Conservation (phyloP, 2,329 filamentous ascomycete genomes). For the Aspergillus eucalypticola region DNA sequence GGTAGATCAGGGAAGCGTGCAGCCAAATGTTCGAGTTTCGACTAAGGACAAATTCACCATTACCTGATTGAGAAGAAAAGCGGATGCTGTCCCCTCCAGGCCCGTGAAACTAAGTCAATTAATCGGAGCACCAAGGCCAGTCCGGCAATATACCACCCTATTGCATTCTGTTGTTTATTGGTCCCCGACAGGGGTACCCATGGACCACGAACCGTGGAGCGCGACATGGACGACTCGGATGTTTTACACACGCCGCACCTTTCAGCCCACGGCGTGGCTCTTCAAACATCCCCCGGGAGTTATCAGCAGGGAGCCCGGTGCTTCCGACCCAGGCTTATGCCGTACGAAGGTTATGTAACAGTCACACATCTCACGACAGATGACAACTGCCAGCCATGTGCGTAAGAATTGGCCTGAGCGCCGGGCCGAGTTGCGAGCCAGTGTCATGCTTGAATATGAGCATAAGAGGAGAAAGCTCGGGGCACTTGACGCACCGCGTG, state of each 20-base stretch:
- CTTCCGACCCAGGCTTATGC: background rate
- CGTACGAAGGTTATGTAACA: background rate
- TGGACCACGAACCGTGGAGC: conserved; percentile 1
- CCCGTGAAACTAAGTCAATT: background rate
- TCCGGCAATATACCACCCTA: background rate
- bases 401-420: conserved; percentile 14
- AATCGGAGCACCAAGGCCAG: background rate
- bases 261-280: background rate
- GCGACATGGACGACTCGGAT: background rate
- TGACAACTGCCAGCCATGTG: background rate
- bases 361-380: background rate
- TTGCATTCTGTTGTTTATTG: background rate
- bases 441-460: background rate
- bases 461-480: conserved; percentile 13
- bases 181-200: background rate
- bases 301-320: background rate
- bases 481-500: conserved; percentile 17
- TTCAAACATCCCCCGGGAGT: background rate
- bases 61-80: conserved; percentile 7
- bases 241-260: background rate
- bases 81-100: background rate
- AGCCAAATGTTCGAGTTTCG: conserved; percentile 18
- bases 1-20: conserved; percentile 24
- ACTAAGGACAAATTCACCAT: conserved; percentile 10
- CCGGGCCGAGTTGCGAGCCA: background rate